phyloP scores from a whole-genome alignment of 192 early-diverging fungal species.

The Backusella sp. region DNA sequence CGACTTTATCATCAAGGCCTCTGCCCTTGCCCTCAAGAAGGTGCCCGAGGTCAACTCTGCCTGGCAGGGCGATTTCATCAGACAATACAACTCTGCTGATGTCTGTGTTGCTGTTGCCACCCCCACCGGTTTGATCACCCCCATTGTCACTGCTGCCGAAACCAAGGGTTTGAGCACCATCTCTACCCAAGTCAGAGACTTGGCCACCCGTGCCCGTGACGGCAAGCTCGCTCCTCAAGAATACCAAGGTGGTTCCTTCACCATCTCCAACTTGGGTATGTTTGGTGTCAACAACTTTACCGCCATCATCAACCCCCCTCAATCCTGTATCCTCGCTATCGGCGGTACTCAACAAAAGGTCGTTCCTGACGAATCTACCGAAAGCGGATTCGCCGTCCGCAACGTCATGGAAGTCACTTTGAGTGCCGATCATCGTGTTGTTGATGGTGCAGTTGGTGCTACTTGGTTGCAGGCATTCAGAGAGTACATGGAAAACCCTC shows the following conservation, averaged over 20 bases:
- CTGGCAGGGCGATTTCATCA: slow-evolving; percentile 82
- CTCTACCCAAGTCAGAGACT: slow-evolving; percentile 80
- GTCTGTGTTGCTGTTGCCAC: slow-evolving; percentile 96
- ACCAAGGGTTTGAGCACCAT: slow-evolving; percentile 84
- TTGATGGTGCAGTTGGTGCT: slow-evolving; percentile 93
- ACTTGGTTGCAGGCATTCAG: slow-evolving; percentile 89
- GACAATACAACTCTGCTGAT: slow-evolving; percentile 91
- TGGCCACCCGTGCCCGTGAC: slow-evolving; percentile 80
- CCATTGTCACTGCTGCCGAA: slow-evolving; percentile 85
- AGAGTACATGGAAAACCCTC: slow-evolving; percentile 92
- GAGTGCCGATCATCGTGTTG: slow-evolving; percentile 89
- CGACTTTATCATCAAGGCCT: slow-evolving; percentile 98
- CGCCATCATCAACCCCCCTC: slow-evolving; percentile 97
- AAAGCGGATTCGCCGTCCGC: slow-evolving; percentile 67
- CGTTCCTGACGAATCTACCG: slow-evolving; percentile 58
- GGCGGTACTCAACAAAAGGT: slow-evolving; percentile 79
- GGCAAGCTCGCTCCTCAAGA: slow-evolving; percentile 92
- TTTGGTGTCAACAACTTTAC: slow-evolving; percentile 92
- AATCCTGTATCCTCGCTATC: slow-evolving; percentile 90
- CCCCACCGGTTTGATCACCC: slow-evolving; percentile 92
- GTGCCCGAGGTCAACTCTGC: slow-evolving; percentile 94
- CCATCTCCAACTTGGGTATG: slow-evolving; percentile 99
- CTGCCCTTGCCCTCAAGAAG: slow-evolving; percentile 81
- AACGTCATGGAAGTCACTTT: slow-evolving; percentile 85
- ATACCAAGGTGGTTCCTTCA: slow-evolving; percentile 95